A percentile compares a stretch with the other conserved stretches of the same genome.
Conservation (phyloP, 805 yeast species). For the Lachancea cidri region DNA sequence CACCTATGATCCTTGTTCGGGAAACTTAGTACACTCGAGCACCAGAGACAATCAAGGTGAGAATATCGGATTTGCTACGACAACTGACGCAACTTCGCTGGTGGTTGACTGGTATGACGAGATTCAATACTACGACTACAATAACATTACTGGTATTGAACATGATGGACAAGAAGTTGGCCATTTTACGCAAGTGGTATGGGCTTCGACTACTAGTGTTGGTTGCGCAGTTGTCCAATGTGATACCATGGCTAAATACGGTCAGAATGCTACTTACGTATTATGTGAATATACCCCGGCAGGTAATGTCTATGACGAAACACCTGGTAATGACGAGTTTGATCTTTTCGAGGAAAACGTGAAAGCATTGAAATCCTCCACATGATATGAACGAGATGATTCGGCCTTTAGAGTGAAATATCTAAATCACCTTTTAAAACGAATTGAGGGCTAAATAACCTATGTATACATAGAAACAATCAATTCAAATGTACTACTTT, state of each 20-base stretch:
- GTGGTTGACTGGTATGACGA: slow-evolving; percentile 76
- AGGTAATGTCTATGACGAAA: slow-evolving; percentile 43
- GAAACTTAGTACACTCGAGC: slow-evolving; percentile 55
- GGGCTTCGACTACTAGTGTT: slow-evolving; percentile 55
- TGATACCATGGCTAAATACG: slow-evolving; percentile 10
- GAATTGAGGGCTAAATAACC: neutral
- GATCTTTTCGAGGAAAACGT: slow-evolving; percentile 42
- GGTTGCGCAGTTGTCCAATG: slow-evolving; percentile 53
- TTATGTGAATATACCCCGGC: slow-evolving; percentile 61
- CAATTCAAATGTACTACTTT: neutral
- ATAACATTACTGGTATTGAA: slow-evolving; percentile 42
- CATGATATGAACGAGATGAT: neutral
- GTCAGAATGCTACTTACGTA: slow-evolving; percentile 45
- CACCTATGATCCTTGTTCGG: slow-evolving; percentile 51
- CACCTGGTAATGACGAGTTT: slow-evolving; percentile 35
- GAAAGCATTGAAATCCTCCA: slow-evolving; percentile 28
- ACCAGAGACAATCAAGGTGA: slow-evolving; percentile 51
- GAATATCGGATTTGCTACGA: slow-evolving; percentile 65
- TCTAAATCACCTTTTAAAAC: neutral
- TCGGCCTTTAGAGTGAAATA: neutral
- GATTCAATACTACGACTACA: slow-evolving; percentile 49
- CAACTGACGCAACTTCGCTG: slow-evolving; percentile 37
- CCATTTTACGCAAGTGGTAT: slow-evolving; percentile 73
- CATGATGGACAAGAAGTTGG: slow-evolving; percentile 44
- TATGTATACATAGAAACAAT: neutral